phyloP scores from a whole-genome alignment of 164 flowering plant genomes.

The Vitis riparia region DNA sequence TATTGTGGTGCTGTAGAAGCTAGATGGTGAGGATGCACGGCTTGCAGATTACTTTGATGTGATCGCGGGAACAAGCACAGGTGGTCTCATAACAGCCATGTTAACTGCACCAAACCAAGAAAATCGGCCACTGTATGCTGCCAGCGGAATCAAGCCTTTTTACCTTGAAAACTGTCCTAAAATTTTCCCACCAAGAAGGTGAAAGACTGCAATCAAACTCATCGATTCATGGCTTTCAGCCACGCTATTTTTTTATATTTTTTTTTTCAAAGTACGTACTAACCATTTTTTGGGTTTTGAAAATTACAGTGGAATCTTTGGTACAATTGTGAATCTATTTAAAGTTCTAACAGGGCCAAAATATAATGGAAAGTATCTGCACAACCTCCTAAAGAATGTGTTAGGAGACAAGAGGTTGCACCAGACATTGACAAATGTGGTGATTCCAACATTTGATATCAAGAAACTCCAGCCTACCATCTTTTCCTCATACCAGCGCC shows the following conservation, averaged over 20 bases:
- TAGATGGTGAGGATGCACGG: slow-evolving; percentile 1
- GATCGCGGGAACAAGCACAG: slow-evolving; percentile 8
- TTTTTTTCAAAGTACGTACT: not conserved
- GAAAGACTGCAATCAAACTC: no score
- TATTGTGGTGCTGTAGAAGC: not conserved
- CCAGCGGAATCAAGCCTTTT: not conserved
- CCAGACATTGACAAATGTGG: slow-evolving; percentile 5
- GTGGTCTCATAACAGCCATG: slow-evolving; percentile 1
- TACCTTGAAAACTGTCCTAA: not conserved
- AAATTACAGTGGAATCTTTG: not conserved
- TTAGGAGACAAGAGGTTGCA: not conserved
- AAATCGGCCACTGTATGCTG: not conserved
- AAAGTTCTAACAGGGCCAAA: slow-evolving; percentile 1
- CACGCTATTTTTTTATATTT: no score
- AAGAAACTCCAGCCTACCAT: slow-evolving; percentile 5
- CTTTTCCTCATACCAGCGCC: slow-evolving; percentile 39
- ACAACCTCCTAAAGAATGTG: not conserved
- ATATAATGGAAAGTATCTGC: slow-evolving; percentile 6
- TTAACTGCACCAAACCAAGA: not conserved
- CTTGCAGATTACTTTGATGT: slow-evolving; percentile 9
- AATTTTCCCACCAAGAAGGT: not conserved
- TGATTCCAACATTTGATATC: slow-evolving; percentile 9
- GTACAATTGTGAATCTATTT: no score
- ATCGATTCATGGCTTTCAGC: no score
- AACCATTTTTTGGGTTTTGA: no score